A percentile compares a stretch with the other conserved stretches of the same genome.
Conservation (phyloP, 805 yeast genomes). For the Candida pini region DNA sequence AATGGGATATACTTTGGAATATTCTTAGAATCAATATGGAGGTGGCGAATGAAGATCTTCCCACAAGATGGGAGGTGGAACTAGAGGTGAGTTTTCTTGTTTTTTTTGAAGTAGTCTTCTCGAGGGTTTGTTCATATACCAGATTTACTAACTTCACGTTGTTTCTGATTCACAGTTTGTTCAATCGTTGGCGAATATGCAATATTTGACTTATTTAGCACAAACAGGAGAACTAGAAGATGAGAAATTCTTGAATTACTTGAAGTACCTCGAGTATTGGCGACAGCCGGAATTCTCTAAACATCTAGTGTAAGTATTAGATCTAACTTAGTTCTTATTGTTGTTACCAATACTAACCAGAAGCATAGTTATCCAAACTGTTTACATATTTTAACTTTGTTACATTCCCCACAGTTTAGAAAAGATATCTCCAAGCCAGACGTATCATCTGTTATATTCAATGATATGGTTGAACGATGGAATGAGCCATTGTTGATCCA, state of each 20-base stretch:
- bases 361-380: slow-evolving; percentile 69
- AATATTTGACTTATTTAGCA: slow-evolving; percentile 79
- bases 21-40: too few species aligned
- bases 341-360: background rate
- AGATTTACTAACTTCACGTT: background rate
- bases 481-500: slow-evolving; percentile 29
- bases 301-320: slow-evolving; percentile 45
- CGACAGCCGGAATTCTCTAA: slow-evolving; percentile 61
- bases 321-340: background rate
- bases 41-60: slow-evolving; percentile 33
- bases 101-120: too few species aligned
- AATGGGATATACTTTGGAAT: too few species aligned
- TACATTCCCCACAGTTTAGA: slow-evolving; percentile 49
- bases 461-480: slow-evolving; percentile 76
- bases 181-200: slow-evolving; percentile 86
- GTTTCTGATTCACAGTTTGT: slow-evolving; percentile 78
- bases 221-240: slow-evolving; percentile 75
- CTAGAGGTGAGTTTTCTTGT: slow-evolving; percentile 49
- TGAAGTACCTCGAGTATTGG: slow-evolving; percentile 86
- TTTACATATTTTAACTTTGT: slow-evolving; percentile 67
- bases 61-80: slow-evolving; percentile 84
- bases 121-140: too few species aligned
- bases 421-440: slow-evolving; percentile 51
- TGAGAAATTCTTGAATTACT: slow-evolving; percentile 64
- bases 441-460: slow-evolving; percentile 53